These are phyloP conservation scores for Melanogaster broomeanus DNA, from an alignment of 768 basidiomycete genomes.

Conservation along the genomic window DNA sequence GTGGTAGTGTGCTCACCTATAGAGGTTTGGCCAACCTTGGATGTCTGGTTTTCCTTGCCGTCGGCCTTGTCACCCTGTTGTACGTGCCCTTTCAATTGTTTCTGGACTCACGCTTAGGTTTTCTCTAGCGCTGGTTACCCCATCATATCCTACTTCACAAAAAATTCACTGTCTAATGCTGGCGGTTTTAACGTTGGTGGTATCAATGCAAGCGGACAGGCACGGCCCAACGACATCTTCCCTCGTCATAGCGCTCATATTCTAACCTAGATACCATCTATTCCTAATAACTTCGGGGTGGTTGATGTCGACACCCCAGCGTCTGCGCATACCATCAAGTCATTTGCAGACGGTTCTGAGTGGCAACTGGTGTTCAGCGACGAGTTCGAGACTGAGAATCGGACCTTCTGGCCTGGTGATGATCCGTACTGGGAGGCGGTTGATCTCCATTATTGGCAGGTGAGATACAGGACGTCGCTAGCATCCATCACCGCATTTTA, in stretches of 20 bases:
- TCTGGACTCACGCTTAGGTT: neutral
- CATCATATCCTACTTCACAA: conserved; percentile 56
- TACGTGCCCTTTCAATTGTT: conserved; percentile 31
- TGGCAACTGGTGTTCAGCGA: conserved; percentile 82
- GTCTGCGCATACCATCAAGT: conserved; percentile 51
- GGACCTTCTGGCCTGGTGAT: conserved; percentile 78
- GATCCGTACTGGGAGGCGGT: conserved; percentile 91
- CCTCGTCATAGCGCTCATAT: neutral
- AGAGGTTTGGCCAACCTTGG: conserved; percentile 75
- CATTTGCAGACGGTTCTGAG: conserved; percentile 53
- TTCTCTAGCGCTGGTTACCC: conserved; percentile 61
- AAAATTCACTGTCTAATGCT: conserved; percentile 42
- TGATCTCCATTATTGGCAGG: conserved; percentile 79
- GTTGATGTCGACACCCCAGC: conserved; percentile 79
- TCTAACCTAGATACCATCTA: conserved; percentile 48
- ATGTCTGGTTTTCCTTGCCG: conserved; percentile 57
- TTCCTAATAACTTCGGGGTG: conserved; percentile 65
- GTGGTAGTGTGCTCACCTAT: conserved; percentile 61
- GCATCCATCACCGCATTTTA: conserved; percentile 1
- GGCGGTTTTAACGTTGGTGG: conserved; percentile 78
- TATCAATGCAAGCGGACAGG: conserved; percentile 76
- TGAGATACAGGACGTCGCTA: conserved; percentile 17
- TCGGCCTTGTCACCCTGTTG: conserved; percentile 62
- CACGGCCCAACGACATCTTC: conserved; percentile 15
- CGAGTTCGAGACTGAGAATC: conserved; percentile 80